phyloP scores from a whole-genome alignment of 1,284 basidiomycete species.

The Ceratobasidium sp. region DNA sequence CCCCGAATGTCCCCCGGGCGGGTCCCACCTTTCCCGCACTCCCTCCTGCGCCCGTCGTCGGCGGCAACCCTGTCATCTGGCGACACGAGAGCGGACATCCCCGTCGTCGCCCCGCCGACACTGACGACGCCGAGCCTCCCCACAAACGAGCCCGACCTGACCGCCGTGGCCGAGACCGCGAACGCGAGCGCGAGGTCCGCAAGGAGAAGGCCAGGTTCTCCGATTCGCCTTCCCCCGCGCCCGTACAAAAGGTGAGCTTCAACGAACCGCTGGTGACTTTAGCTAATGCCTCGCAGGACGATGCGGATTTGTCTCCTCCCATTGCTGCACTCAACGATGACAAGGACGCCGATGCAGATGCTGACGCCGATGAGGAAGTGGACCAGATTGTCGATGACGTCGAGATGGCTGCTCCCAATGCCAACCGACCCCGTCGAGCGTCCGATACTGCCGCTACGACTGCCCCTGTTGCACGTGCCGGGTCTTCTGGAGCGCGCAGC shows the following conservation, averaged over 20 bases:
- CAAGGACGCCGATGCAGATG: conserved; percentile 60
- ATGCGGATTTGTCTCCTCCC: conserved; percentile 14
- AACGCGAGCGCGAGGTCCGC: conserved; percentile 26
- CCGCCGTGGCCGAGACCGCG: conserved; percentile 17
- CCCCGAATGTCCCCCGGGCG: conserved; percentile 24
- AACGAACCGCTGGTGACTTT: background rate
- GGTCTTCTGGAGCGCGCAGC: conserved; percentile 11
- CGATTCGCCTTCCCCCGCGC: conserved; percentile 35
- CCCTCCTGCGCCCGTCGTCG: conserved; percentile 24
- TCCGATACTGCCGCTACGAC: background rate
- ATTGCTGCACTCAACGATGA: conserved; percentile 56
- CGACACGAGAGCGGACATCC: conserved; percentile 35
- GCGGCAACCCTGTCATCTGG: conserved; percentile 21
- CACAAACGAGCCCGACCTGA: conserved; percentile 23
- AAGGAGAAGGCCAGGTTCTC: conserved; percentile 33
- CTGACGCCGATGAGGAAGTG: conserved; percentile 63
- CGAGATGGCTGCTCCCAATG: conserved; percentile 54
- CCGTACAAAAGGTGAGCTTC: conserved; percentile 20
- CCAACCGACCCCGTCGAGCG: conserved; percentile 1
- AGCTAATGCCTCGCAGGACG: background rate
- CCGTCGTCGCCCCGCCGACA: conserved; percentile 21
- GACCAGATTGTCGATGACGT: conserved; percentile 67
- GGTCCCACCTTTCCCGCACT: conserved; percentile 23
- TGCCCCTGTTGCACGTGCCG: background rate
- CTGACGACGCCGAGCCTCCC: conserved; percentile 24